Base-by-base conservation (phyloP, 2,329 filamentous ascomycete genomes). In the Fusarium decemcellulare region DNA sequence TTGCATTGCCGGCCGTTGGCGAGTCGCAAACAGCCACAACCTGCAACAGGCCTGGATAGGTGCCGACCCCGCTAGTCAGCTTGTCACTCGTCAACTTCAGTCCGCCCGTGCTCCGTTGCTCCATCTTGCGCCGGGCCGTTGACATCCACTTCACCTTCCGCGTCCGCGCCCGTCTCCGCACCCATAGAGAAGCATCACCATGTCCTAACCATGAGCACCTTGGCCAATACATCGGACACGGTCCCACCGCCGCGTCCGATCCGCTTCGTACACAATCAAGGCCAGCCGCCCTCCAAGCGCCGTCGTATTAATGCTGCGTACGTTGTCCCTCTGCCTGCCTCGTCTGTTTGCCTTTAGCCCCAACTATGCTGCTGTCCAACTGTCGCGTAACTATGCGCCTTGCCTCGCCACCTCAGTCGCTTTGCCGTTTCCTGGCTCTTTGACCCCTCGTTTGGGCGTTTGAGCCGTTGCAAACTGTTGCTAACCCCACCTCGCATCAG, bases 251-350 rank as follows among this genome's bases (percentile, higher is more conserved):
- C 59, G 60, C 89, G 87, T 78, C 86, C 87, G 77, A 93, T 93
- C 72, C 91, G 92, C 73, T 95, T 95, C 78, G 92, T 95, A 73
- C 92, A 93, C 70, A 94, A 91, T 75, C 92, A 94, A 81, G 92
- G 93, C 67, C 91, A 93, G 70, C 93, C 93, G 51, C 92, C 93
- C 66, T 91, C 91, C 29, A 95, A 95, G 81, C 86, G 92, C 73
- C 87, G 93, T 76, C 87, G 93, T 74, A 93, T 95, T 76, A 93
- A 91, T 81, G 91, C 92, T 75, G 93, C 93, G 89, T 93, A 85
- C 80, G 90, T 86, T 57, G 18, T 62, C 59, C 60, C 56, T 47
- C 34, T 7, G 39, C n/a, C 27, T n/a, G n/a, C n/a, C n/a, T n/a
- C n/a, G n/a, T 44, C n/a, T 5, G 30, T 34, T 57, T 46, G 23